Base-by-base conservation (phyloP, 2,329 filamentous ascomycete genomes). In the Ophiostoma pallidulum region DNA sequence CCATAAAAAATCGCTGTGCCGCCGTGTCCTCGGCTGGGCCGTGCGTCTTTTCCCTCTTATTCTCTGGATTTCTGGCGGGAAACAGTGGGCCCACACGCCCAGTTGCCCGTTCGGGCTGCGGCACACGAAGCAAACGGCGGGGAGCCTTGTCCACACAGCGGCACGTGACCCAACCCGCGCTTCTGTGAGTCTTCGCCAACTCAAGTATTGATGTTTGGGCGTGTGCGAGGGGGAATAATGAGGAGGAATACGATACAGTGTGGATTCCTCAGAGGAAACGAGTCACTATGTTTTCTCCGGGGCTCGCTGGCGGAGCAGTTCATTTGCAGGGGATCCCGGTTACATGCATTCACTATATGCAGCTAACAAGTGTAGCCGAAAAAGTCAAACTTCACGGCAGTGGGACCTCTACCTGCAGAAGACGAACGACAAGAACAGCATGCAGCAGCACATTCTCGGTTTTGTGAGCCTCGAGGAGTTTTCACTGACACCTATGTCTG, bases 1-100 rank as follows among this genome's bases (percentile, higher is more conserved):
- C 26, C 26, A 19, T 13, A 35, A 24, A 32, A 43, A 37, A 18
- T 24, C 26, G n/a, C 38, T 51, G 46, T 39, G n/a, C 39, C 31
- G 18, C 26, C 31, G 20, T 8, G 20, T 16, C 33, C 46, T 42
- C 41, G 48, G 45, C 33, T 46, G 51, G 49, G 31, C 45, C 46
- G 48, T 51, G 51, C 48, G 43, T 49, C 47, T 48, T 44, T 51
- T 49, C 40, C 16, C 14, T 18, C 16, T 24, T 41, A 41, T 31
- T 41, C 41, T 18, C 19, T 35, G 19, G 41, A 31, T 33, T 16
- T 39, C 33, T 37, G 32, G 39, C 37, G 44, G 36, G 26, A 46
- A 46, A 46, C n/a, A 39, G 43, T 33, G 43, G 43, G 41, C 14
- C 6, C 24, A 28, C 24, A 28, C 24, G 24, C 10, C 10, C 24